phyloP scores from a whole-genome alignment of 805 yeast genomes.

The Teunomyces pallodes region DNA sequence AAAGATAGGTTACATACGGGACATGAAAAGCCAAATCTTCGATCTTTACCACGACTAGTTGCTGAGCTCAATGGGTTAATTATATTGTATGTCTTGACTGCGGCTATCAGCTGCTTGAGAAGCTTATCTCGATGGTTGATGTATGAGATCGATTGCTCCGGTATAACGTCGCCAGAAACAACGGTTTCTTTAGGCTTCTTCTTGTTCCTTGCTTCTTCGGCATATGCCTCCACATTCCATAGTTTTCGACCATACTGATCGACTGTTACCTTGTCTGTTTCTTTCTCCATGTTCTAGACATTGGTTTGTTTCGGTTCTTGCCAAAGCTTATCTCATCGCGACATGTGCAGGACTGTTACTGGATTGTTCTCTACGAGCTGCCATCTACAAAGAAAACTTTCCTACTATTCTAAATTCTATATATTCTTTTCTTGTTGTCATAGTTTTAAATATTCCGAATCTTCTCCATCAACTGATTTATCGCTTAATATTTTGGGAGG shows the following conservation, averaged over 20 bases:
- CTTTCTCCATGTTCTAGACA: not conserved
- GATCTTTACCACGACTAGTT: slow-evolving; percentile 36
- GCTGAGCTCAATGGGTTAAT: slow-evolving; percentile 21
- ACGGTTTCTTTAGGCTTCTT: slow-evolving; percentile 10
- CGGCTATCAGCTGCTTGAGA: slow-evolving; percentile 27
- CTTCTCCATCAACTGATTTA: too few relatives aligned
- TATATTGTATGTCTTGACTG: slow-evolving; percentile 35
- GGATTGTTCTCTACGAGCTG: not conserved
- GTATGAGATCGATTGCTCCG: slow-evolving; percentile 8
- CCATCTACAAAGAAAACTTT: not conserved
- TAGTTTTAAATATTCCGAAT: too few relatives aligned
- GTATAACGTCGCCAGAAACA: not conserved
- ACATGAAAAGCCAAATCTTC: slow-evolving; percentile 82
- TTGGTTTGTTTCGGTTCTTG: not conserved
- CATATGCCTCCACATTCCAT: slow-evolving; percentile 72
- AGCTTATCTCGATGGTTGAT: slow-evolving; percentile 32
- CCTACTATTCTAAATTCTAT: too few relatives aligned
- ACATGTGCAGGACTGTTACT: not conserved
- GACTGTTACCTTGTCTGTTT: slow-evolving; percentile 19
- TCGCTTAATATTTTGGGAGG: too few relatives aligned
- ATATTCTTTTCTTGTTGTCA: too few relatives aligned
- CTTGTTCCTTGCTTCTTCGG: slow-evolving; percentile 40
- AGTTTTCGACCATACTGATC: slow-evolving; percentile 63
- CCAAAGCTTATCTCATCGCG: not conserved
- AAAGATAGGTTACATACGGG: slow-evolving; percentile 75